Base-by-base conservation (phyloP, 164 flowering plant species). In the Houttuynia cordata region DNA sequence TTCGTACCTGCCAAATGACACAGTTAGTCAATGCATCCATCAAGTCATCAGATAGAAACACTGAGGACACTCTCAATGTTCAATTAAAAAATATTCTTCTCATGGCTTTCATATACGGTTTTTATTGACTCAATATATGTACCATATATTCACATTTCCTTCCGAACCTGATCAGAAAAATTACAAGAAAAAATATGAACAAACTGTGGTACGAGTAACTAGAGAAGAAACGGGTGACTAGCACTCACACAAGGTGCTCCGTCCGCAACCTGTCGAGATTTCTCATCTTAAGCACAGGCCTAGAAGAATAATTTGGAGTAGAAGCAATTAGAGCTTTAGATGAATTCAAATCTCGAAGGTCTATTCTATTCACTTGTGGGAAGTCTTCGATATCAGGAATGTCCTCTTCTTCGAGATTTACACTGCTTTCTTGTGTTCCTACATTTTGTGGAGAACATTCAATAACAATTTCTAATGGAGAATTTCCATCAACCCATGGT, bases 341-440 rank as follows among this genome's bases (percentile, higher is more conserved):
- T 82, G 84, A 65, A 21, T 84, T 85, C 57, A 67, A 73, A 57
- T 85, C 91, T 72, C 80, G 84, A 57, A 87, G 76, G 64, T 83
- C 93, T 81, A 74, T 76, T 57, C 72, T 71, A 59, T 69, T 81
- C 19, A 73, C 56, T 68, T 83, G 73, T 77, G 84, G 72, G 62
- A 87, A 83, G 65, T 80, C 81, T 62, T 83, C 82, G 52, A 85
- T 71, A 64, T 86, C 78, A 1, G 97, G 97, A 66, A 89, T 45
- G 17, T 10, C 49, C 17, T 45, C 17, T 12, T 45, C 49, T 45
- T 45, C 14, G 17, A 3, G 49, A 45, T 17, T 14, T 45, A 8
- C 14, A 45, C 3, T 3, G 17, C 13, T 45, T 17, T 10, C 49
- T 45, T 12, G 17, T 45, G 49, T 45, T 10, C 49, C 49, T 45